These are phyloP conservation scores for Viridothelium virens DNA, from an alignment of 495 filamentous ascomycete species.

Conservation along the genomic window DNA sequence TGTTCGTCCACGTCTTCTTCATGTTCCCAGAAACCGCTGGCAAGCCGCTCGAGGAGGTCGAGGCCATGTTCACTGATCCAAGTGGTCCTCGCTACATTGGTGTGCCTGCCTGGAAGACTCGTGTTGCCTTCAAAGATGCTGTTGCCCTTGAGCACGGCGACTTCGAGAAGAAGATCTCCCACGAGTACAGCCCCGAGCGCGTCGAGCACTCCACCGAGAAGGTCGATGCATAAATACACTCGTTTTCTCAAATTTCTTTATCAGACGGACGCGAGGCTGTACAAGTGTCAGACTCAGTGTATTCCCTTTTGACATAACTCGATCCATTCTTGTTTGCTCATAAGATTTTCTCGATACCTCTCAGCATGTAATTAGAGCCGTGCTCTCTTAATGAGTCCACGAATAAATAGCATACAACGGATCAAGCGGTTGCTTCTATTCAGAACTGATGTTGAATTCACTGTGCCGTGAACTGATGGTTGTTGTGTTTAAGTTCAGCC, in stretches of 20 bases:
- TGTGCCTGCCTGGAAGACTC: constrained; percentile 62
- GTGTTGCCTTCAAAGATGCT: constrained; percentile 25
- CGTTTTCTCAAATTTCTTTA: not conserved
- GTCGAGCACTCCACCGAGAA: constrained; percentile 3
- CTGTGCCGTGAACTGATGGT: not conserved
- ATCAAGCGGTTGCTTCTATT: not conserved
- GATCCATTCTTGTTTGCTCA: not conserved
- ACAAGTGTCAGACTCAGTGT: not conserved
- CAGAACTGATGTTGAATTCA: not conserved
- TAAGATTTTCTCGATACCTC: not conserved
- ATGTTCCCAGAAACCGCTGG: constrained; percentile 77
- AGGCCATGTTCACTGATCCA: constrained; percentile 59
- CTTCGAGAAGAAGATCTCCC: constrained; percentile 10
- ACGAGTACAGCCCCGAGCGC: constrained; percentile 10
- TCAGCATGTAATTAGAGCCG: constrained; percentile 9
- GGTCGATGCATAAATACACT: not conserved
- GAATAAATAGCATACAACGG: not conserved
- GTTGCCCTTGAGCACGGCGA: constrained; percentile 9
- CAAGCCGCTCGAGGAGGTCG: constrained; percentile 71
- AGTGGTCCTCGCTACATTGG: constrained; percentile 55
- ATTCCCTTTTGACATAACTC: not conserved
- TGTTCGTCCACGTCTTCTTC: constrained; percentile 71
- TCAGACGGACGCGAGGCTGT: not conserved
- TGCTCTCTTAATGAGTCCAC: constrained; percentile 9
- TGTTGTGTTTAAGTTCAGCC: not conserved